Evolutionary conservation across 257 asterid genomes (phyloP).

Genomic region (Solanum piurae): DNA sequence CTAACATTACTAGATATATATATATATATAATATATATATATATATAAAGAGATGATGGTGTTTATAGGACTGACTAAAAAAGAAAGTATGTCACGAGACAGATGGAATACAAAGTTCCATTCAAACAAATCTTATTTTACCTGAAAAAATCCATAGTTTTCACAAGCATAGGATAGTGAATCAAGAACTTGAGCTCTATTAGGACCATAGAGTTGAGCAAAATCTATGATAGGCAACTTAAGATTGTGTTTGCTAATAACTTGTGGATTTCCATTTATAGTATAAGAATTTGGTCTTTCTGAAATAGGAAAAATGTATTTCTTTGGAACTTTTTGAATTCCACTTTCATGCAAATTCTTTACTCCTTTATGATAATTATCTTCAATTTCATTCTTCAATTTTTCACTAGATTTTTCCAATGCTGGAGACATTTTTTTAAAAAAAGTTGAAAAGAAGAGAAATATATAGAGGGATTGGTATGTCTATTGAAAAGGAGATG

Average conservation of each 20-base stretch:
- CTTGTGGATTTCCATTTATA: background rate
- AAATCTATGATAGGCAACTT: slow-evolving; percentile 64
- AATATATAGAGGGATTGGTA: background rate
- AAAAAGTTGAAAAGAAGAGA: too few species aligned
- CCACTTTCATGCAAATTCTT: slow-evolving; percentile 59
- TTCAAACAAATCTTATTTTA: background rate
- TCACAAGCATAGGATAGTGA: slow-evolving; percentile 61
- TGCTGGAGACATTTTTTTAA: slow-evolving; percentile 42
- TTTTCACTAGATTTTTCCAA: slow-evolving; percentile 12
- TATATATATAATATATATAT: background rate
- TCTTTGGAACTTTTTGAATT: slow-evolving; percentile 46
- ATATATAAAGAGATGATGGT: background rate
- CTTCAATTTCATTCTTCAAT: background rate
- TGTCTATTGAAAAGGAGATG: slow-evolving; percentile 1
- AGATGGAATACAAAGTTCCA: background rate
- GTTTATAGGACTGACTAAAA: background rate
- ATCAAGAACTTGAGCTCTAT: slow-evolving; percentile 35
- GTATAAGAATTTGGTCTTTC: slow-evolving; percentile 44
- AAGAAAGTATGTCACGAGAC: background rate
- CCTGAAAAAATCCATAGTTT: slow-evolving; percentile 85
- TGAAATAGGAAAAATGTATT: slow-evolving; percentile 54
- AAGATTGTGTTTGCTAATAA: background rate
- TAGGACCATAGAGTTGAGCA: slow-evolving; percentile 50
- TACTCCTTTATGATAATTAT: slow-evolving; percentile 56
- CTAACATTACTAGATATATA: too few species aligned